Evolutionary conservation across 2,329 filamentous ascomycete species (phyloP).

Genomic region (Tolypocladium capitatum): DNA sequence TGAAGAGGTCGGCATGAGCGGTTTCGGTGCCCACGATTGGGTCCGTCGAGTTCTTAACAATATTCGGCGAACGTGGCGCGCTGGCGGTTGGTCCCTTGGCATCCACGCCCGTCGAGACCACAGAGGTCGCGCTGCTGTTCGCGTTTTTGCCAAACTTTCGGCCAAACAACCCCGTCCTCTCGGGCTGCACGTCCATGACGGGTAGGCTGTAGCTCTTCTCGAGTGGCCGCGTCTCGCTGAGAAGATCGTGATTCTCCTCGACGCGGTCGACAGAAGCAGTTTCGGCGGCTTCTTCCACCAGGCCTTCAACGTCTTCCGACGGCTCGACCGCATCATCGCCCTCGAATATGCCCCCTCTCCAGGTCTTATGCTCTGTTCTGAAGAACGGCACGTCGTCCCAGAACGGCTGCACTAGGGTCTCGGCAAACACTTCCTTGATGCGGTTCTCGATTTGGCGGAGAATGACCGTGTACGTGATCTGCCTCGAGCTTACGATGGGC

Average conservation of each 20-base stretch:
- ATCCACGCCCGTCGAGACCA: constrained; percentile 36
- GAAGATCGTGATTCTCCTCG: constrained; percentile 26
- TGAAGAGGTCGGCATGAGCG: constrained; percentile 51
- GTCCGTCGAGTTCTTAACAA: constrained; percentile 36
- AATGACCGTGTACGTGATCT: constrained; percentile 90
- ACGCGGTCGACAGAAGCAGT: constrained; percentile 32
- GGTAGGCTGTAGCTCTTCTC: constrained; percentile 45
- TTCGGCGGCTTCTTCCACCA: constrained; percentile 27
- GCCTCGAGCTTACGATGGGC: constrained; percentile 85
- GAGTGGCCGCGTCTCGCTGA: constrained; percentile 28
- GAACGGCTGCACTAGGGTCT: constrained; percentile 82
- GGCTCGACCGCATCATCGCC: constrained; percentile 34
- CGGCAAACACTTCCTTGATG: constrained; percentile 85
- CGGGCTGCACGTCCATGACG: constrained; percentile 21
- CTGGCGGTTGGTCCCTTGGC: constrained; percentile 25
- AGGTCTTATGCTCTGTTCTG: constrained; percentile 61
- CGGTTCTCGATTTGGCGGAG: constrained; percentile 86
- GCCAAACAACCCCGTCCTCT: constrained; percentile 33
- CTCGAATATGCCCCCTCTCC: constrained; percentile 74
- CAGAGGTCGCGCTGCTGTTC: constrained; percentile 17
- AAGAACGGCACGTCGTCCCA: constrained; percentile 96
- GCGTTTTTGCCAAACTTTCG: constrained; percentile 30
- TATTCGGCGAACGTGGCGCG: constrained; percentile 20
- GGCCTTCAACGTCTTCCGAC: constrained; percentile 8
- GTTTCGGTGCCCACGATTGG: constrained; percentile 56